Base-by-base conservation (phyloP, 1,284 basidiomycete species). In the Cryptococcus floricola region DNA sequence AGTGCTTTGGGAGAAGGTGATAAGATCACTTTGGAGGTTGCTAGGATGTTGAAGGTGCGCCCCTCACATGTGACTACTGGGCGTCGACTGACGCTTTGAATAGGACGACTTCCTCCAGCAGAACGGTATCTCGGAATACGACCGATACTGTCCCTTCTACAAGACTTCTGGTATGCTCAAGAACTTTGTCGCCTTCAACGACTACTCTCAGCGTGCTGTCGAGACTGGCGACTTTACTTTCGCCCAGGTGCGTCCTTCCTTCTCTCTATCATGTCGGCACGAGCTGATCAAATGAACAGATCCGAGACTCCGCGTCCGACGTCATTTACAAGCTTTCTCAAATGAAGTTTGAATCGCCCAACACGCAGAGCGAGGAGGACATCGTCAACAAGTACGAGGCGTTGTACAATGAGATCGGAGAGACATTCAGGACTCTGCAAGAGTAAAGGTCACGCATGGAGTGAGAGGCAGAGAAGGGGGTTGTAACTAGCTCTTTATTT, bases 51-150 rank as follows among this genome's bases (percentile, higher is more conserved):
- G 70, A 98, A 77, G 68, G 70, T 74, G 54, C 13, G 5, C 18
- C 25, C 8, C 27, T 25, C 16, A 18, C 13, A 31, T 9, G 16
- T 10, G 4, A 25, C 48, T 31, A 28, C 37, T n/a, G 14, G 7
- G 6, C 12, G 28, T 52, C 41, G 38, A 45, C 19, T 41, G 87
- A 92, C 18, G 16, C 42, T 4, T 12, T 9, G 31, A 27, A 65
- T 94, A 93, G 80, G 91, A 97, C 68, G 96, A 99, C 79, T 98
- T 96, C 81, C 80, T 98, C 73, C 94, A 97, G 77, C 95, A 99
- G 80, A 98, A 98, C 73, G 96, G 96, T 72, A 97, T 98, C 83
- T 92, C 89, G 75, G 90, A 93, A 75, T 98, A 97, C 74, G 95
- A 98, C 77, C 85, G 92, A 55, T 98, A 69, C 81, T 99, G 96